Evolutionary conservation across 2,329 filamentous ascomycete genomes (phyloP), one percentile per base, ranked within the genome.

Genomic region (Pezicula rhizophila): DNA sequence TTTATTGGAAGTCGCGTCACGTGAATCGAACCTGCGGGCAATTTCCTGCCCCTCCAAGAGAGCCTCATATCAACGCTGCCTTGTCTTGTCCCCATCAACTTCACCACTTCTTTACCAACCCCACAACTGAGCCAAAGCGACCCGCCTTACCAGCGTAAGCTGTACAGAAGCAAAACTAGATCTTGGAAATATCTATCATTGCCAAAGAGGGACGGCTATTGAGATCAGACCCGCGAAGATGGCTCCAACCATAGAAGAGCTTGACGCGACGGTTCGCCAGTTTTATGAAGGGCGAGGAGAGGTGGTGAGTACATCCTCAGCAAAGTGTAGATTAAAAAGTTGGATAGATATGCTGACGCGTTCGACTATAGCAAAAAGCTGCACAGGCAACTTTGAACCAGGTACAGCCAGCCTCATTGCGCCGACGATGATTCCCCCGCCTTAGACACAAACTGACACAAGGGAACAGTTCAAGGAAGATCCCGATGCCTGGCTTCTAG

Each of bases 271-370:
- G 60, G 92, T 97, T 78, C 91, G 88, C 69, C 84, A 89, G 75
- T 97, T 99, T 74, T 99, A 96, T 67, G 92, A 97, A 75, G 91
- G 91, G 68, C 87, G 92, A 70, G 93, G 93, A 63, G 89, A 96
- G 53, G 81, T 90, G 77, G 90, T 95, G 77, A 64, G 84, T 73
- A 53, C 47, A 58, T 46, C 20, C 46, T 45, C 5, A 33, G 25
- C 26, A 34, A 18, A 42, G 28, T 34, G 38, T 11, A 44, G 11
- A 44, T n/a, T 33, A 45, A 47, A 42, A 25, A 33, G 8, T 47
- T 15, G 34, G 46, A 49, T 17, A 46, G 45, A 47, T 56, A 45
- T 63, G 59, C 70, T 73, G 60, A 74, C 68, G 54, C 58, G 54
- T 60, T 58, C 58, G 69, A 64, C 63, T 58, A 62, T 69, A 96